A percentile compares a stretch with the other conserved stretches of the same genome.
Conservation (phyloP, 2,329 filamentous ascomycete genomes). For the Colletotrichum tabaci region DNA sequence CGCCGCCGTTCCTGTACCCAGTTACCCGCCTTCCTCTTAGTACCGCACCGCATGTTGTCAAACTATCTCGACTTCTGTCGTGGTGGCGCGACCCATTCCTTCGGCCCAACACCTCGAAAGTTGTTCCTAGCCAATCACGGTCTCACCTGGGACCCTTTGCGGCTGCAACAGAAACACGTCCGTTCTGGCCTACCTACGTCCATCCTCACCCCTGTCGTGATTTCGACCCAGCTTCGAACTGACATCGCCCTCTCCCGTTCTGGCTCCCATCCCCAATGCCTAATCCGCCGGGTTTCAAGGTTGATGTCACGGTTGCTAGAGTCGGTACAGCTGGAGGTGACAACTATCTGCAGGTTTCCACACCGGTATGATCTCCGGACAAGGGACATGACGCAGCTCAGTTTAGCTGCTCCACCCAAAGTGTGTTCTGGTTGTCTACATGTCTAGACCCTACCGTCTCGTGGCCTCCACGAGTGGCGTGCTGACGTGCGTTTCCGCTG, state of each 20-base stretch:
- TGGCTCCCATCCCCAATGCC: neutral
- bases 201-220: slow-evolving; percentile 24
- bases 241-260: neutral
- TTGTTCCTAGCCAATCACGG: slow-evolving; percentile 50
- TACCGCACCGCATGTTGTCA: slow-evolving; percentile 25
- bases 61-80: slow-evolving; percentile 10
- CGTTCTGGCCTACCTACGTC: slow-evolving; percentile 44
- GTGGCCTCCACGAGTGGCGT: slow-evolving; percentile 3
- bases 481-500: slow-evolving; percentile 28
- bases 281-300: neutral
- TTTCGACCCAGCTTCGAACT: slow-evolving; percentile 34
- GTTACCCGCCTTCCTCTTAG: neutral
- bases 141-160: slow-evolving; percentile 44
- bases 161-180: slow-evolving; percentile 52
- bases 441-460: neutral
- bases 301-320: neutral
- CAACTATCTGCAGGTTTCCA: neutral
- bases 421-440: neutral
- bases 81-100: slow-evolving; percentile 42
- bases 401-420: neutral
- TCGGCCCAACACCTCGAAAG: slow-evolving; percentile 44
- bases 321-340: neutral
- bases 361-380: neutral
- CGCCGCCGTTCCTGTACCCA: neutral
- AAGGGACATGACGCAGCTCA: neutral